Percentiles rank a stretch among this genome's conserved stretches.
phyloP scores from a whole-genome alignment of 139 green algal genomes.

The Coccomyxa sp. region DNA sequence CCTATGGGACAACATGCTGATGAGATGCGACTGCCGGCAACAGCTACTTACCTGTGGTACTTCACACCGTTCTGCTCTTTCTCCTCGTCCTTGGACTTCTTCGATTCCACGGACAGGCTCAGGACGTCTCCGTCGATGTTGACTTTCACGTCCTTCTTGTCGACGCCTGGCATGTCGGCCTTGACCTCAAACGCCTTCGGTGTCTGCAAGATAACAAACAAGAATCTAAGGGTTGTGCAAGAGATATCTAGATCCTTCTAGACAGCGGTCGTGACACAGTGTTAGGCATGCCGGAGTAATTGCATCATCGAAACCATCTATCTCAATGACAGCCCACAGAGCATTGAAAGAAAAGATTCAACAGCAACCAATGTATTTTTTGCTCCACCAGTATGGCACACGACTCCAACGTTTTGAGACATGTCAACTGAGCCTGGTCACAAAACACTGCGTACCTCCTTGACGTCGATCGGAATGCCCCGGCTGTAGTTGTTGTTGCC shows the following conservation, averaged over 20 bases:
- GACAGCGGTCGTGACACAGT: too few relatives aligned
- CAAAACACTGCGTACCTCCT: neutral
- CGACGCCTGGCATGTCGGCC: constrained; percentile 31
- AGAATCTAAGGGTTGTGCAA: neutral
- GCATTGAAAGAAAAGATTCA: too few relatives aligned
- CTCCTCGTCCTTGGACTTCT: constrained; percentile 9
- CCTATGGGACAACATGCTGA: neutral
- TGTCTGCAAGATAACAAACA: constrained; percentile 5
- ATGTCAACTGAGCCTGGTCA: too few relatives aligned
- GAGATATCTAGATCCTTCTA: neutral
- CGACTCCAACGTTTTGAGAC: too few relatives aligned
- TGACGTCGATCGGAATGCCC: constrained; percentile 8
- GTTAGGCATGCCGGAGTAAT: too few relatives aligned
- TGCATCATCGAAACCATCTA: too few relatives aligned
- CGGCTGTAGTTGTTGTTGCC: neutral
- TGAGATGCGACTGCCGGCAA: neutral
- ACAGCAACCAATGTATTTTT: too few relatives aligned
- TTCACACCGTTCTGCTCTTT: constrained; percentile 6
- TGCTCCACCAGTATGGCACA: too few relatives aligned
- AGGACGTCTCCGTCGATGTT: constrained; percentile 23
- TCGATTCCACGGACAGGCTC: constrained; percentile 13
- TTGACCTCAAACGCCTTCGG: constrained; percentile 14
- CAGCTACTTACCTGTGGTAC: neutral
- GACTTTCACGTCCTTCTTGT: constrained; percentile 27
- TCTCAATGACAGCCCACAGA: too few relatives aligned